phyloP scores from a whole-genome alignment of 805 yeast species.

The Teunomyces cretensis region DNA sequence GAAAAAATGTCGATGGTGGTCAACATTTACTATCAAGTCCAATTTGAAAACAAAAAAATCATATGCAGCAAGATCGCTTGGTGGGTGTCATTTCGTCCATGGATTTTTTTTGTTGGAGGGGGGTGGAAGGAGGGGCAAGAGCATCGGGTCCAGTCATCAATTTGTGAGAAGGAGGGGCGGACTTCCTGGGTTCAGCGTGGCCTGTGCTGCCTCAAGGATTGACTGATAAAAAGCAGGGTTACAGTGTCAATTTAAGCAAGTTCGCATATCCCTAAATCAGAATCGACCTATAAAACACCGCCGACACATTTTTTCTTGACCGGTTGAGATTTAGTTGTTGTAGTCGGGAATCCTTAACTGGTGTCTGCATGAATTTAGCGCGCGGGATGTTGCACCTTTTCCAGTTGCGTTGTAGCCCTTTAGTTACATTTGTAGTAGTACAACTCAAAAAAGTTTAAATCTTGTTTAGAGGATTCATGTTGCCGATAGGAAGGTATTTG shows the following conservation, averaged over 20 bases:
- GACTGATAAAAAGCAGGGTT: no score
- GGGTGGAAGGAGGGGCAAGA: no score
- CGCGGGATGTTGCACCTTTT: not conserved
- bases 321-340: no score
- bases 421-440: not conserved
- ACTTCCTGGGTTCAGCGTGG: no score
- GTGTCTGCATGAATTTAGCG: no score
- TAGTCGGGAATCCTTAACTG: no score
- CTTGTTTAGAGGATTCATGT: not conserved
- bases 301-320: no score
- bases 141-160: not conserved
- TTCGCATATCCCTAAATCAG: not conserved
- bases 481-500: not conserved
- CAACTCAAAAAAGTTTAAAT: conserved; percentile 1
- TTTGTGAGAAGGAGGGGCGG: no score
- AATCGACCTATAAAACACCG: no score
- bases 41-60: not conserved
- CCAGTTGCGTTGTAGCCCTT: not conserved
- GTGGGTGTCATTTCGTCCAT: no score
- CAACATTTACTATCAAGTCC: not conserved
- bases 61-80: conserved; percentile 1
- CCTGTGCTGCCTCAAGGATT: no score
- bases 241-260: not conserved
- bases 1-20: not conserved
- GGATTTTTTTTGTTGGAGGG: no score